These are phyloP conservation scores for Saccharomycopsis selenospora DNA, from an alignment of 805 yeast species.

Conservation along the genomic window DNA sequence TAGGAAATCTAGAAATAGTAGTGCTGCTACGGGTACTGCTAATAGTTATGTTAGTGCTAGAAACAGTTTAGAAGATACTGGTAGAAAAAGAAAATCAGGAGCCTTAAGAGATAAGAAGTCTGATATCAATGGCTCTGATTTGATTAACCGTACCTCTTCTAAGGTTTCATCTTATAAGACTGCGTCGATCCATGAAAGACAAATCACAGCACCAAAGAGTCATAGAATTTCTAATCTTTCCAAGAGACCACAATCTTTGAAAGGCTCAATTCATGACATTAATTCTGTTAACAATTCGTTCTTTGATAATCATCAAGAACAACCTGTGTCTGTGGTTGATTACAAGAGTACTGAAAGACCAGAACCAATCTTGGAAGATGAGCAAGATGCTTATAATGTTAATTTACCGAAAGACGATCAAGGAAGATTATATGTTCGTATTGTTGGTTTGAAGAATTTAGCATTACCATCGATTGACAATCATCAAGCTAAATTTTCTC, in stretches of 20 bases:
- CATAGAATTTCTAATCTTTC: slow-evolving; percentile 10
- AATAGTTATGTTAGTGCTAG: slow-evolving; percentile 9
- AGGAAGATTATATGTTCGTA: slow-evolving; percentile 38
- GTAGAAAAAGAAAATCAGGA: slow-evolving; percentile 16
- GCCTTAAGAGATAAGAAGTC: slow-evolving; percentile 8
- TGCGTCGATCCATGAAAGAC: slow-evolving; percentile 15
- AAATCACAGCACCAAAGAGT: slow-evolving; percentile 15
- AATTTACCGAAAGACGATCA: slow-evolving; percentile 35
- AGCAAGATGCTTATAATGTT: slow-evolving; percentile 8
- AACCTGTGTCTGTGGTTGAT: neutral
- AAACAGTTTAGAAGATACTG: slow-evolving; percentile 6
- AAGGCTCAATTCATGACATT: slow-evolving; percentile 16
- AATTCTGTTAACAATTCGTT: slow-evolving; percentile 5
- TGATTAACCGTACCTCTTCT: neutral
- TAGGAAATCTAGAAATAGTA: slow-evolving; percentile 15
- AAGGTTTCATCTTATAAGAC: slow-evolving; percentile 2
- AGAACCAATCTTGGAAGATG: slow-evolving; percentile 18
- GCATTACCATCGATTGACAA: slow-evolving; percentile 37
- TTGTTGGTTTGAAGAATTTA: slow-evolving; percentile 41
- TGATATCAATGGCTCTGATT: neutral
- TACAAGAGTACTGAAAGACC: slow-evolving; percentile 18
- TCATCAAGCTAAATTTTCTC: slow-evolving; percentile 40
- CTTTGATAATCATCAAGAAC: neutral
- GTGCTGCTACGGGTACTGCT: slow-evolving; percentile 1
- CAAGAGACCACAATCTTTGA: slow-evolving; percentile 13